Base-by-base conservation (phyloP, 169 alveolate species). In the Plasmodium gaboni region DNA sequence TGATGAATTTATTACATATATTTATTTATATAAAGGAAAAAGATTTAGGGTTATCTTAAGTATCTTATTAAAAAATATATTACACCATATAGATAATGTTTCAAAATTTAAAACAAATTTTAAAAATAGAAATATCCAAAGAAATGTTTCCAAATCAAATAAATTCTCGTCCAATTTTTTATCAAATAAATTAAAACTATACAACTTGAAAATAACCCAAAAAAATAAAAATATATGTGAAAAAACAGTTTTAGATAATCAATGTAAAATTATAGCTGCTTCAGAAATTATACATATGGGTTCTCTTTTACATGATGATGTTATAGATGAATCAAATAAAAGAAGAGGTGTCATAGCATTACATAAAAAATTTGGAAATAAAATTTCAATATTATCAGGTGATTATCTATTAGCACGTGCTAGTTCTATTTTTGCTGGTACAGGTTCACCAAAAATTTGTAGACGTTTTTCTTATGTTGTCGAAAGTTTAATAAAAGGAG, bases 271-370 rank as follows among this genome's bases (percentile, higher is more conserved):
- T 80, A 80, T 80, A 53, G 90, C 90, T 3, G 88, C 94, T n/a
- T 92, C 93, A 70, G 97, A 95, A 86, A 89, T 95, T 61, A 88
- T 95, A 26, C 97, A 95, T 68, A 90, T 92, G 60, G 97, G 97
- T 19, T 92, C 95, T 55, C 87, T 95, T 59, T 73, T 95, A 22
- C 97, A 95, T 74, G 97, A 95, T 68, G 97, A 95, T 73, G 93
- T 95, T n/a, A 76, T 95, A 44, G 97, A 95, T 73, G 94, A 86
- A 32, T 92, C 96, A 22, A 91, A 73, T 17, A 91, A 89, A 42
- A 87, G 97, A 26, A 72, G 97, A 72, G 93, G 94, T n/a, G 55
- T 67, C 55, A 78, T 57, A 59, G 68, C 96, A 55, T 76, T 90
- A 71, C 97, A 95, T 87, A 83, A 69, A 65, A 87, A 92, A 72